These are phyloP conservation scores for Furcasterigmium furcatum DNA, from an alignment of 2,329 filamentous ascomycete species.

Conservation along the genomic window DNA sequence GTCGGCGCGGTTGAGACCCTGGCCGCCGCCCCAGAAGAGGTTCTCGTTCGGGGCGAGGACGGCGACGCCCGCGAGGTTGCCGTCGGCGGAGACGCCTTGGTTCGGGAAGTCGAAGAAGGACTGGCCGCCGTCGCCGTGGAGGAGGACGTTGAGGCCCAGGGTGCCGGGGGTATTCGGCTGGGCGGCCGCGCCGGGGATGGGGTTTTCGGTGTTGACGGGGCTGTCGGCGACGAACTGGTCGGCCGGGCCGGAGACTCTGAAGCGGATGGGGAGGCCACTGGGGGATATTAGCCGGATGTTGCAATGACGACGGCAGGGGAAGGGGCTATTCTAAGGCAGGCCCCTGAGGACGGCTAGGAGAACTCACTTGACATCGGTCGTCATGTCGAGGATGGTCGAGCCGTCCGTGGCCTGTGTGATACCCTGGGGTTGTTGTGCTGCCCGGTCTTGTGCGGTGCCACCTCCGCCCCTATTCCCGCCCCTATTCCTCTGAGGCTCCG, in stretches of 20 bases:
- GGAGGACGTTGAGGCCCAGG: slow-evolving; percentile 52
- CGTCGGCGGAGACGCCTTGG: slow-evolving; percentile 39
- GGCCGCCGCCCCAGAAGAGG: slow-evolving; percentile 56
- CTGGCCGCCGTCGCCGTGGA: slow-evolving; percentile 58
- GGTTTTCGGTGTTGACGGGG: slow-evolving; percentile 42
- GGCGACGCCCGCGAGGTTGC: slow-evolving; percentile 48
- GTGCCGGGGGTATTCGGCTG: slow-evolving; percentile 21
- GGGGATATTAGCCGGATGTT: slow-evolving; percentile 8
- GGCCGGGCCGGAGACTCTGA: slow-evolving; percentile 52
- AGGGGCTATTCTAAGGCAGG: too few relatives aligned
- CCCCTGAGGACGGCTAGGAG: too few relatives aligned
- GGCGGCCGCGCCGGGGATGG: slow-evolving; percentile 18
- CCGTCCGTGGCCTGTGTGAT: slow-evolving; percentile 47
- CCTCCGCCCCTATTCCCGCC: slow-evolving; percentile 5
- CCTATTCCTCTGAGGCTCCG: slow-evolving; percentile 10
- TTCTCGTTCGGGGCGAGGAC: slow-evolving; percentile 51
- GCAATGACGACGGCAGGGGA: too few relatives aligned
- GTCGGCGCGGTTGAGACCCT: slow-evolving; percentile 48
- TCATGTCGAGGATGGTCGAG: slow-evolving; percentile 52
- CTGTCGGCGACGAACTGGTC: slow-evolving; percentile 47
- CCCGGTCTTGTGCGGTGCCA: slow-evolving; percentile 22
- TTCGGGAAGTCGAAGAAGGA: slow-evolving; percentile 58
- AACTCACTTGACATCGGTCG: slow-evolving; percentile 48
- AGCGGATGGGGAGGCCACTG: slow-evolving; percentile 50
- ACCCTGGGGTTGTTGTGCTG: slow-evolving; percentile 25